These are phyloP conservation scores for Vitis vinifera DNA, from an alignment of 164 flowering plant species.

Conservation along the genomic window DNA sequence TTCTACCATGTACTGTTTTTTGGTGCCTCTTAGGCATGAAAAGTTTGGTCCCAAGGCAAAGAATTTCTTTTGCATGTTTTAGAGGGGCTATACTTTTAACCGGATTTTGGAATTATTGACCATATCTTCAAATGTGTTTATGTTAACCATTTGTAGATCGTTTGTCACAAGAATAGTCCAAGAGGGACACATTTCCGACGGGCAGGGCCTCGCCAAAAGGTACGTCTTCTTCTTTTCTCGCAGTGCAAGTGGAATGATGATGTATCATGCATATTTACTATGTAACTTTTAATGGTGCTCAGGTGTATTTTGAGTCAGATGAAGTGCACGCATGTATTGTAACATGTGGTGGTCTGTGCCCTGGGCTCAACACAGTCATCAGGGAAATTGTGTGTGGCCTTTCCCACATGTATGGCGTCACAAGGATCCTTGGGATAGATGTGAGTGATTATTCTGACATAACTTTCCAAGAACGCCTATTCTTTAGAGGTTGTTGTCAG, in stretches of 20 bases:
- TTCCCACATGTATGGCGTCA: conserved; percentile 64
- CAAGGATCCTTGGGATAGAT: conserved; percentile 54
- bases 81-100: no score
- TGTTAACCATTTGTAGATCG: conserved; percentile 38
- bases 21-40: neutral
- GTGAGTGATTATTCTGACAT: conserved; percentile 32
- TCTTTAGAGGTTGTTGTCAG: neutral
- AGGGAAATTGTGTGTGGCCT: conserved; percentile 72
- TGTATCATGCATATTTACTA: neutral
- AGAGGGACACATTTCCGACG: conserved; percentile 84
- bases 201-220: conserved; percentile 86
- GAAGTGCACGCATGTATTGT: conserved; percentile 74
- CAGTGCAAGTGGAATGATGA: neutral
- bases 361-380: conserved; percentile 81
- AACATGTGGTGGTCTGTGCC: conserved; percentile 82
- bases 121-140: neutral
- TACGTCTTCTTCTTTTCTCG: conserved; percentile 7
- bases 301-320: conserved; percentile 65
- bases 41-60: neutral
- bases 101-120: no score
- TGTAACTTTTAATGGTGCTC: conserved; percentile 3
- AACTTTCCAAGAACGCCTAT: neutral
- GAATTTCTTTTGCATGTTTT: no score
- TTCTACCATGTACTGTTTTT: neutral
- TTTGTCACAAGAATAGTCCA: conserved; percentile 67